Base-by-base conservation (phyloP, 306 rosid genomes). In the Macrotyloma uniflorum region DNA sequence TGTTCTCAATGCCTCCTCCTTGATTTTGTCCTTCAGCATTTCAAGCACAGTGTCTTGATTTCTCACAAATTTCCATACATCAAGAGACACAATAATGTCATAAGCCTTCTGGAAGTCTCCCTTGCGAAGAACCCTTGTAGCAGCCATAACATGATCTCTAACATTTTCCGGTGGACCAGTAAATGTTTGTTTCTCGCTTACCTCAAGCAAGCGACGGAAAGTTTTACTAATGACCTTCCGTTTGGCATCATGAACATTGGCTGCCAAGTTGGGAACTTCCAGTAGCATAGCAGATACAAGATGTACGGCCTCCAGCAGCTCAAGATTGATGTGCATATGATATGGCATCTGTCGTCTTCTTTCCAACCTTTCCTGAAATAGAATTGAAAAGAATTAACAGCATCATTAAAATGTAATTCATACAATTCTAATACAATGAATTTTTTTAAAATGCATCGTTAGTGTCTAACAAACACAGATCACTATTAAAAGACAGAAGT, bases 241-340 rank as follows among this genome's bases (percentile, higher is more conserved):
- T 79, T 89, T 93, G 1, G 96, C 84, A 78, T 96, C 99, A 53
- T 90, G 91, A 79, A 75, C 72, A 79, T 90, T 93, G 72, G 97
- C 93, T 16, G 98, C 99, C 88, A 91, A 85, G 75, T 93, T 93
- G 26, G 99, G 99, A 45, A 96, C 99, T 86, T 96, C 98, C 47
- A 96, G 91, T 80, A 96, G 87, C 98, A 96, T 96, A 47, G 98
- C 98, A 79, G 94, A 86, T 79, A 85, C 89, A 75, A 93, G 88
- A 85, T 96, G 99, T 42, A 96, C 98, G 0, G 97, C 84, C 82
- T 96, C 99, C 78, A 93, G 61, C 65, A 93, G 97, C 90, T 96
- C 99, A 22, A 92, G 98, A 85, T 91, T 96, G 67, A 96, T 96
- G 85, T 96, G 99, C 99, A 96, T 96, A 64, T 96, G 99, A 81